These are phyloP conservation scores for Pythium grandisporangium DNA, from an alignment of 352 stramenopile genomes.

Conservation along the genomic window DNA sequence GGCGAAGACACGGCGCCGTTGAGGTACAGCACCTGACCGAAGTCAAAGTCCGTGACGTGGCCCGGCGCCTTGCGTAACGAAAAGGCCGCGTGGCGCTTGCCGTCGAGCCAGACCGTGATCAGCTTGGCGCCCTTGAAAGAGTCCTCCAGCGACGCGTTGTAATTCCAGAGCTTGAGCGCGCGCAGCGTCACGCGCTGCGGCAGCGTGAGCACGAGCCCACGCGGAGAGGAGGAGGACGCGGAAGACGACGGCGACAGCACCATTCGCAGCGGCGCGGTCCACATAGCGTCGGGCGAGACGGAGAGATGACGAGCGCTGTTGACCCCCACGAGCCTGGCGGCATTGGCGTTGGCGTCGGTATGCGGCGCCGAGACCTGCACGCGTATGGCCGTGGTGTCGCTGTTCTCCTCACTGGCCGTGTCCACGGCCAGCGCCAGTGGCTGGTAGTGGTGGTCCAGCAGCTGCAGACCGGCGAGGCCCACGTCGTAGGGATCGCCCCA, in stretches of 20 bases:
- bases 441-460: slow-evolving; percentile 47
- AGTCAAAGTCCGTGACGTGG: slow-evolving; percentile 74
- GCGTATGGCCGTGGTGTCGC: no score
- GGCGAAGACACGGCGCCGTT: slow-evolving; percentile 10
- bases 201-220: slow-evolving; percentile 46
- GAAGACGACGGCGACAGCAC: slow-evolving; percentile 21
- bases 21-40: slow-evolving; percentile 72
- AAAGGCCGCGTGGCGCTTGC: slow-evolving; percentile 26
- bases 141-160: slow-evolving; percentile 69
- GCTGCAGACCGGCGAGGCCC: slow-evolving; percentile 42
- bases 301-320: slow-evolving; percentile 42
- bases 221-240: no score
- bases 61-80: slow-evolving; percentile 76
- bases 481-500: slow-evolving; percentile 69
- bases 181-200: slow-evolving; percentile 25
- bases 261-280: slow-evolving; percentile 32
- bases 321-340: slow-evolving; percentile 26
- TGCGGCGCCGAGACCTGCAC: slow-evolving; percentile 32
- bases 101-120: slow-evolving; percentile 43
- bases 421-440: slow-evolving; percentile 22
- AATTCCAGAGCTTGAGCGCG: slow-evolving; percentile 70
- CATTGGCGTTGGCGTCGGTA: slow-evolving; percentile 16
- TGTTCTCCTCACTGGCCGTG: slow-evolving; percentile 6
- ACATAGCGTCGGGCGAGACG: slow-evolving; percentile 44
- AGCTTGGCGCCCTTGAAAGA: slow-evolving; percentile 69